A percentile compares a stretch with the other conserved stretches of the same genome.
Conservation (phyloP, 2,329 filamentous ascomycete genomes). For the Pseudopithomyces chartarum region DNA sequence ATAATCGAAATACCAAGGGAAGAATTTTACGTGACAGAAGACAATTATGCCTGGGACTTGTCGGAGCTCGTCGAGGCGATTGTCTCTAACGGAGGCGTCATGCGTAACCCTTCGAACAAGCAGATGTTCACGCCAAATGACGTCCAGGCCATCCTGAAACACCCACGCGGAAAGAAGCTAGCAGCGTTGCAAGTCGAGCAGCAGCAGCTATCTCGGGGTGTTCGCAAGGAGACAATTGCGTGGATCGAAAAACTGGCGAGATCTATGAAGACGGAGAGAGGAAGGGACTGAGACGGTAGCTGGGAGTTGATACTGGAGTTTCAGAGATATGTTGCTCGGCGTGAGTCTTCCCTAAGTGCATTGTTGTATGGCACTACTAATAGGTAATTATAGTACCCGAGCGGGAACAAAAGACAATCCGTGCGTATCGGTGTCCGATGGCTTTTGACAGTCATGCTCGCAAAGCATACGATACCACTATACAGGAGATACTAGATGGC, state of each 20-base stretch:
- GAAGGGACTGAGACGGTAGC: conserved; percentile 30
- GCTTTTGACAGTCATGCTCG: not conserved
- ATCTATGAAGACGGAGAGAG: conserved; percentile 35
- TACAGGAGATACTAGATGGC: not conserved
- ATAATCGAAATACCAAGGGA: conserved; percentile 39
- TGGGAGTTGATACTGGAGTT: conserved; percentile 40
- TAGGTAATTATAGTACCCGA: not conserved
- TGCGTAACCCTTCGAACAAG: conserved; percentile 40
- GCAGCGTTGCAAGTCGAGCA: conserved; percentile 38
- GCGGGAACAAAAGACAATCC: not conserved
- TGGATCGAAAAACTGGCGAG: conserved; percentile 35
- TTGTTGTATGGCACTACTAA: not conserved
- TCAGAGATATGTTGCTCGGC: conserved; percentile 37
- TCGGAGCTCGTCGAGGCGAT: conserved; percentile 41
- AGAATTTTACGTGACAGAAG: conserved; percentile 45
- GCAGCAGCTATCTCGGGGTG: conserved; percentile 38
- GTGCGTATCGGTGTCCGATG: not conserved
- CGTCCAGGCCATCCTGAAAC: conserved; percentile 34
- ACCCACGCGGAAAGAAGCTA: conserved; percentile 31
- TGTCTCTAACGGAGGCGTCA: conserved; percentile 34
- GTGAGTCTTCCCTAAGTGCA: conserved; percentile 24
- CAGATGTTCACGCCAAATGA: conserved; percentile 44
- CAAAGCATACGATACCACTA: not conserved
- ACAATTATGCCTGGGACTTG: conserved; percentile 49
- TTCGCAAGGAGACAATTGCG: conserved; percentile 34